These are phyloP conservation scores for Polytolypa hystricis DNA, from an alignment of 2,329 filamentous ascomycete species.

Conservation along the genomic window DNA sequence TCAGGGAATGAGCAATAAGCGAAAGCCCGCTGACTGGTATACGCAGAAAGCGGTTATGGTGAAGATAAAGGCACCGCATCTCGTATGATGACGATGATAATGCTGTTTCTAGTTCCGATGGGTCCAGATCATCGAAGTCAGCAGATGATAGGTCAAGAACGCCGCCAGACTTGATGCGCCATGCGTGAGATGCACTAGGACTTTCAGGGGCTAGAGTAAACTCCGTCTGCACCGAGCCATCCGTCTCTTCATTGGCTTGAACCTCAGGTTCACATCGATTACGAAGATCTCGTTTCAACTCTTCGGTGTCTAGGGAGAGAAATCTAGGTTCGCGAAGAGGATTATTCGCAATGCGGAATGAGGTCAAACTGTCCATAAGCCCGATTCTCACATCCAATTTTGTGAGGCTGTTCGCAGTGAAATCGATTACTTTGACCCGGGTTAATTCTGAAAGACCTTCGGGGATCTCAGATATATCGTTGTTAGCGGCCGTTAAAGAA, in stretches of 20 bases:
- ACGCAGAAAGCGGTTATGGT: constrained; percentile 62
- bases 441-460: constrained; percentile 58
- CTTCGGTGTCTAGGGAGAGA: constrained; percentile 64
- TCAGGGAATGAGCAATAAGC: constrained; percentile 60
- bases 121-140: constrained; percentile 44
- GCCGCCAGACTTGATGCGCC: constrained; percentile 28
- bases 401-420: constrained; percentile 74
- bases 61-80: constrained; percentile 52
- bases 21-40: constrained; percentile 59
- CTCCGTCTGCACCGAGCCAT: constrained; percentile 30
- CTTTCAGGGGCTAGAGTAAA: constrained; percentile 36
- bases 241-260: constrained; percentile 26
- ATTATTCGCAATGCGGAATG: constrained; percentile 75
- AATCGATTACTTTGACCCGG: constrained; percentile 64
- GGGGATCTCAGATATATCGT: constrained; percentile 65
- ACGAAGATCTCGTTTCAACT: constrained; percentile 64
- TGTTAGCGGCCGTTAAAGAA: constrained; percentile 69
- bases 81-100: constrained; percentile 35
- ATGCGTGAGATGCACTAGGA: constrained; percentile 21
- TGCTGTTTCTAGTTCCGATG: constrained; percentile 36
- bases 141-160: constrained; percentile 61
- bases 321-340: constrained; percentile 83
- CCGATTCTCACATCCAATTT: constrained; percentile 65
- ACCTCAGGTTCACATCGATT: constrained; percentile 48
- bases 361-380: constrained; percentile 64